Conservation (phyloP, 768 basidiomycete species). For the Leccinellum luteum region DNA sequence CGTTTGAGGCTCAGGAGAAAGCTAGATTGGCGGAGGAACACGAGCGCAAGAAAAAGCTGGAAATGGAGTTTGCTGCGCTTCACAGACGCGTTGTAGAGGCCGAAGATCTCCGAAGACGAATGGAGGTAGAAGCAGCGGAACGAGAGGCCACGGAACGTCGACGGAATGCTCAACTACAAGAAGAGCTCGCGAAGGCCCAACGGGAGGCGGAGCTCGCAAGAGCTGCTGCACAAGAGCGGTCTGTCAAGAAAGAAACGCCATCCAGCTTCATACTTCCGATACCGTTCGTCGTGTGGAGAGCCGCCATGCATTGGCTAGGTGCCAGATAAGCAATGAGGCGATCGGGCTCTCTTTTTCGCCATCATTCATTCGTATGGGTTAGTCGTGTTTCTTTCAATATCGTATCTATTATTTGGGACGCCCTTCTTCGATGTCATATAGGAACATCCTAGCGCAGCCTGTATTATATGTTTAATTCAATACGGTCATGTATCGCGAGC, state of each 20-base stretch:
- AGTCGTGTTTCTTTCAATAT: background rate
- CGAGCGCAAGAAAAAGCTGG: constrained; percentile 27
- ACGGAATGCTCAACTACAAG: constrained; percentile 28
- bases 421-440: constrained; percentile 1
- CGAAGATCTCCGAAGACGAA: constrained; percentile 25
- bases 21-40: constrained; percentile 30
- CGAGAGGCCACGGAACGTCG: constrained; percentile 27
- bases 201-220: constrained; percentile 26
- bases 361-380: constrained; percentile 1
- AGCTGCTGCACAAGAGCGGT: constrained; percentile 24
- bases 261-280: constrained; percentile 31
- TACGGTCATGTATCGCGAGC: background rate
- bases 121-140: constrained; percentile 29
- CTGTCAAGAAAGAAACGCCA: constrained; percentile 28
- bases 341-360: background rate
- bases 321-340: constrained; percentile 15
- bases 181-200: constrained; percentile 29
- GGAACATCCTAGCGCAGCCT: background rate
- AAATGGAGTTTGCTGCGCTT: constrained; percentile 26
- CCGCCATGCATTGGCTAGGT: constrained; percentile 34
- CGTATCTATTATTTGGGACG: constrained; percentile 19
- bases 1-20: constrained; percentile 30
- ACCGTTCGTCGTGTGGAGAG: constrained; percentile 34
- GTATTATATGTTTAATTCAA: constrained; percentile 2
- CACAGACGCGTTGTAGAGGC: constrained; percentile 26